These are phyloP conservation scores for Neonothopanus nambi DNA, from an alignment of 1,284 basidiomycete genomes.

Conservation along the genomic window DNA sequence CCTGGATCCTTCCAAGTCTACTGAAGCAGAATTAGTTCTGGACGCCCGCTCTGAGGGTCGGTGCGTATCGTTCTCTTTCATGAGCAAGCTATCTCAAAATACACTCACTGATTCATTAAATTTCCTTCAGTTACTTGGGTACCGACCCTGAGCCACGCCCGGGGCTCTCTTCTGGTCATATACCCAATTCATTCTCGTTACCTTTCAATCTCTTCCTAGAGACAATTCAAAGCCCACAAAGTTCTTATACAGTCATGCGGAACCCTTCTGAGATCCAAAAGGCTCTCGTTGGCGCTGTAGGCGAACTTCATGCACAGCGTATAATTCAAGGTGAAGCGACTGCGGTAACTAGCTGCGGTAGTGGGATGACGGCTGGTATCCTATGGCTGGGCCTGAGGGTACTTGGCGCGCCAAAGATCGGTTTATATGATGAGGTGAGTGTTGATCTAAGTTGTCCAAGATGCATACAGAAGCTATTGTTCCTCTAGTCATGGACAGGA, in stretches of 20 bases:
- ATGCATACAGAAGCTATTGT: not conserved
- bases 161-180: slow-evolving; percentile 89
- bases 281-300: slow-evolving; percentile 64
- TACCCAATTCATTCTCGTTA: slow-evolving; percentile 84
- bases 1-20: slow-evolving; percentile 40
- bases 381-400: slow-evolving; percentile 86
- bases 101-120: slow-evolving; percentile 5
- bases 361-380: slow-evolving; percentile 95
- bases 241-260: slow-evolving; percentile 65
- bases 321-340: slow-evolving; percentile 59
- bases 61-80: slow-evolving; percentile 37
- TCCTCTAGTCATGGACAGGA: slow-evolving; percentile 77
- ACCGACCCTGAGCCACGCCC: slow-evolving; percentile 88
- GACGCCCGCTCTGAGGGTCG: slow-evolving; percentile 84
- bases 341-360: slow-evolving; percentile 81
- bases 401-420: slow-evolving; percentile 58
- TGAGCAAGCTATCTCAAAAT: not conserved
- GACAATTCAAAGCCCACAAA: slow-evolving; percentile 43
- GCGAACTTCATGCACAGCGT: slow-evolving; percentile 50
- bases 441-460: slow-evolving; percentile 9
- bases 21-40: slow-evolving; percentile 71
- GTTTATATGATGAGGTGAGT: slow-evolving; percentile 84
- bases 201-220: slow-evolving; percentile 83
- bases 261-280: slow-evolving; percentile 55
- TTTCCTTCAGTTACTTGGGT: slow-evolving; percentile 71